Conservation (phyloP, 176 grass and related monocot genomes). For the Carex littledalei region DNA sequence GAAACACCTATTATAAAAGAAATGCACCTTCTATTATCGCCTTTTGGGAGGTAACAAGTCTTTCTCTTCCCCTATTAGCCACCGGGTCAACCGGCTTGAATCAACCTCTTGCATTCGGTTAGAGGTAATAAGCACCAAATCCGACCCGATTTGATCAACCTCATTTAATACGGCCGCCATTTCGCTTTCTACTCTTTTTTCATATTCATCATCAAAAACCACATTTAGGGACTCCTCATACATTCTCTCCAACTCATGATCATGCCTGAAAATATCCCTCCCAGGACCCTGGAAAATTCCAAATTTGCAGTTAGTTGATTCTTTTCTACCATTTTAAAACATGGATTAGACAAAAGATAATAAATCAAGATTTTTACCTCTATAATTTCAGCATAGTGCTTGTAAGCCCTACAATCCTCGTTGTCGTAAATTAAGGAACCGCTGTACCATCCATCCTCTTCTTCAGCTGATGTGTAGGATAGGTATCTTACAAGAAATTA, state of each 20-base stretch:
- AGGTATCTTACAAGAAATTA: constrained; percentile 53
- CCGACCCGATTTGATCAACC: constrained; percentile 48
- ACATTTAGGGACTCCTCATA: constrained; percentile 50
- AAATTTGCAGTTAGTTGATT: not conserved
- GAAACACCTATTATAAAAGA: not conserved
- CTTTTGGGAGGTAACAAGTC: constrained; percentile 19
- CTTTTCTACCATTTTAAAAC: not conserved
- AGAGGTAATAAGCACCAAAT: constrained; percentile 66
- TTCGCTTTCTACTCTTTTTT: constrained; percentile 34
- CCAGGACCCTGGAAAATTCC: constrained; percentile 52
- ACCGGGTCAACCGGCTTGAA: constrained; percentile 60
- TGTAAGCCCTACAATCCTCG: constrained; percentile 62
- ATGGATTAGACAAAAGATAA: not conserved
- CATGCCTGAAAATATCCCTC: constrained; percentile 78
- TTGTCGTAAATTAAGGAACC: constrained; percentile 76
- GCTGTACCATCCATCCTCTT: constrained; percentile 69
- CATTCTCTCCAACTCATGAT: constrained; percentile 53
- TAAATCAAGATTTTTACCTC: constrained; percentile 33
- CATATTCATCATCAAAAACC: constrained; percentile 39
- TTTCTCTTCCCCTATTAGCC: constrained; percentile 86
- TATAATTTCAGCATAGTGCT: constrained; percentile 77
- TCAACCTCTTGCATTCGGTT: constrained; percentile 42
- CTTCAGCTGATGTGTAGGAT: constrained; percentile 55
- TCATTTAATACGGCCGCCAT: constrained; percentile 56
- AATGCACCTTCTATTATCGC: not conserved